phyloP scores from a whole-genome alignment of 2,329 filamentous ascomycete genomes.

The Hymenoscyphus occultus region DNA sequence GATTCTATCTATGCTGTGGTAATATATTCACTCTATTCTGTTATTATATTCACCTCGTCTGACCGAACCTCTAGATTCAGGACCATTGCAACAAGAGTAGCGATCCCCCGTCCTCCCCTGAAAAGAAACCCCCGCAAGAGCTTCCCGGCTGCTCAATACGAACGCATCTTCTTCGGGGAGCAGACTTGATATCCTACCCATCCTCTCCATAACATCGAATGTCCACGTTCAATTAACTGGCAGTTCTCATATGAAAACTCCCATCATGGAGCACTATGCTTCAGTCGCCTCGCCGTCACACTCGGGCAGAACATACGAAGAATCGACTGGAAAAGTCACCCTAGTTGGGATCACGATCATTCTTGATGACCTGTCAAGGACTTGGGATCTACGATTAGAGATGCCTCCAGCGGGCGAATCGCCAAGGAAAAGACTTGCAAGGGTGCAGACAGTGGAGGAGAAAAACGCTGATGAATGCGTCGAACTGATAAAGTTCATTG shows the following conservation, averaged over 20 bases:
- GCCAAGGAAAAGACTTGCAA: slow-evolving; percentile 5
- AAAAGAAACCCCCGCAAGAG: neutral
- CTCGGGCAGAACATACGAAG: neutral
- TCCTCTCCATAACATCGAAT: neutral
- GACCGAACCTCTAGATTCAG: neutral
- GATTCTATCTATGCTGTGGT: neutral
- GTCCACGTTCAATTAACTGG: neutral
- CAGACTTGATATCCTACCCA: neutral
- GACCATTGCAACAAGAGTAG: too few relatives aligned
- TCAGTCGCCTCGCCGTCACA: neutral
- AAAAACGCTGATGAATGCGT: slow-evolving; percentile 5
- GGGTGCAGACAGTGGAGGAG: neutral
- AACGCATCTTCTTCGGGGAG: neutral
- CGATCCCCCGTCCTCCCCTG: too few relatives aligned
- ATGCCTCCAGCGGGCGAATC: slow-evolving; percentile 7
- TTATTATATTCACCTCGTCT: neutral
- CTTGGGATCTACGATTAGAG: slow-evolving; percentile 16
- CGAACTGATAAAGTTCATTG: slow-evolving; percentile 7
- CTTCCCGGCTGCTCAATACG: neutral
- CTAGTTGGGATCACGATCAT: slow-evolving; percentile 5
- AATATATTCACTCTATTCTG: neutral
- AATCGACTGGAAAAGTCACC: neutral
- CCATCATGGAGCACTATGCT: neutral
- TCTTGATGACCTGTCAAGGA: slow-evolving; percentile 10
- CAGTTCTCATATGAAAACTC: neutral